Evolutionary conservation across 371 early-diverging fungal species (phyloP), one percentile per base, ranked within the genome.

Genomic region (Sporodiniella umbellata): DNA sequence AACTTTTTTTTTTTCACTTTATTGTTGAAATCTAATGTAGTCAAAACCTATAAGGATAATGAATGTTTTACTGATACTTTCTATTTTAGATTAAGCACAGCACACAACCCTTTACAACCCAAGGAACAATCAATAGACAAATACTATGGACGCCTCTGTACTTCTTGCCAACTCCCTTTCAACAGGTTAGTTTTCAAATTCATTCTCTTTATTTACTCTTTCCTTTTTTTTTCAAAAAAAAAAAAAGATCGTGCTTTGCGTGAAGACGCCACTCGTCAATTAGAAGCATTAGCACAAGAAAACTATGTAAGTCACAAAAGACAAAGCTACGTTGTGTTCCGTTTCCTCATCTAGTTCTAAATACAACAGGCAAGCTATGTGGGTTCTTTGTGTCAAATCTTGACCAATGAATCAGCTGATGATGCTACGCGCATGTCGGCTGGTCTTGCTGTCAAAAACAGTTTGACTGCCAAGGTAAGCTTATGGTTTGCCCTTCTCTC

Each of bases 401-500:
- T 97, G 33, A 80, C 83, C 28, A 92, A 81, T 61, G 93, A 91
- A 62, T 74, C 75, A 54, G 48, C 70, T 46, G 71, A 69, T 37
- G 66, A 79, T 19, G 59, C 75, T 44, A 81, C 90, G 63, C 82
- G 93, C 47, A 74, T 68, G 45, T 83, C 90, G 21, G 94, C 96
- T 38, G 98, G 92, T 72, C 71, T 97, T 55, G 86, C 88, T 26
- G 68, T 97, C 55, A 97, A 97, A 81, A 97, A 97, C 64, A 79
- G 89, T 42, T 65, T 97, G 58, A 72, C 85, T 18, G 87, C 94
- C 57, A 90, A 84, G 80, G 94, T 91, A 79, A 46, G 68, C 83
- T 82, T 22, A 85, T 92, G 17, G 91, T n/a, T n/a, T n/a, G n/a
- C n/a, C n/a, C n/a, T n/a, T n/a, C n/a, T n/a, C n/a, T n/a, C n/a